Conservation (phyloP, 208 protist species). For the Trypanosoma cruzi region DNA sequence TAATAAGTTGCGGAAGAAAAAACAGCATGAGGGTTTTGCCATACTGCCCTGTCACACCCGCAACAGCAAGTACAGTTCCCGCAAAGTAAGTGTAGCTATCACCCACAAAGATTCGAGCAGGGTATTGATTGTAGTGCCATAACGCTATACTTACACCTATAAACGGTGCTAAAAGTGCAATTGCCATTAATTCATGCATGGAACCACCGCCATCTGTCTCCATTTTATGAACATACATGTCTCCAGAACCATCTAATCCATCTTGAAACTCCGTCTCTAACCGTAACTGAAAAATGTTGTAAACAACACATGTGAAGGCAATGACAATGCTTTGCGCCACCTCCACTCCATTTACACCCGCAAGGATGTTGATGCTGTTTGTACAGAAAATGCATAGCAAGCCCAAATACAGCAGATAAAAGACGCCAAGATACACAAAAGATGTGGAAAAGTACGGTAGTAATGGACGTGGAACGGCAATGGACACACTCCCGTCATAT, state of each 20-base stretch:
- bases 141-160: slow-evolving; percentile 93
- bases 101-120: slow-evolving; percentile 98
- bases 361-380: slow-evolving; percentile 99
- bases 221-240: background rate
- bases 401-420: slow-evolving; percentile 97
- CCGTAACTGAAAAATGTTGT: slow-evolving; percentile 95
- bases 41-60: slow-evolving; percentile 97
- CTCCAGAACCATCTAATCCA: background rate
- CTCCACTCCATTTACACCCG: slow-evolving; percentile 99
- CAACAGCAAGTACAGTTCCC: slow-evolving; percentile 97
- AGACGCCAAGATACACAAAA: slow-evolving; percentile 80
- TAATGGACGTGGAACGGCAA: slow-evolving; percentile 87
- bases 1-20: slow-evolving; percentile 99
- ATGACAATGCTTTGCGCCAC: slow-evolving; percentile 98
- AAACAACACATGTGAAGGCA: slow-evolving; percentile 87
- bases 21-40: slow-evolving; percentile 99
- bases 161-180: slow-evolving; percentile 95
- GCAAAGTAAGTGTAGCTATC: slow-evolving; percentile 99
- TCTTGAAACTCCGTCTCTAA: slow-evolving; percentile 25
- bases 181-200: slow-evolving; percentile 83
- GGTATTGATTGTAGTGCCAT: slow-evolving; percentile 97
- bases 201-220: slow-evolving; percentile 5
- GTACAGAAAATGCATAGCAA: slow-evolving; percentile 98
- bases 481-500: slow-evolving; percentile 91
- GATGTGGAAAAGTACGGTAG: slow-evolving; percentile 26